These are phyloP conservation scores for Fusarium sp. DNA, from an alignment of 2,329 filamentous ascomycete species.

Conservation along the genomic window DNA sequence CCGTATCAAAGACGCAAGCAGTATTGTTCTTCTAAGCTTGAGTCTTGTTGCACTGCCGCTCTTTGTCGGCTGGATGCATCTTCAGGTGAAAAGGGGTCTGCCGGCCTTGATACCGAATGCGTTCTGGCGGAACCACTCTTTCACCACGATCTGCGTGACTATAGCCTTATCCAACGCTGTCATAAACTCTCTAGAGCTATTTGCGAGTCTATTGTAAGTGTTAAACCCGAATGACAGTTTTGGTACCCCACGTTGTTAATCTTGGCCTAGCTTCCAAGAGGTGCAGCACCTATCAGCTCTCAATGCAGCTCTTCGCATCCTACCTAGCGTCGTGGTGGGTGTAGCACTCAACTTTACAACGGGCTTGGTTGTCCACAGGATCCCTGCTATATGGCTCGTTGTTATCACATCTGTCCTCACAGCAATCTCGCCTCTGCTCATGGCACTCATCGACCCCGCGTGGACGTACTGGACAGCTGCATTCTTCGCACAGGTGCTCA, in stretches of 20 bases:
- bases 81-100: conserved; percentile 54
- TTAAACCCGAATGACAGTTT: not conserved
- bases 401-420: conserved; percentile 52
- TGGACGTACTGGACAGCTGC: conserved; percentile 61
- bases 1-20: conserved; percentile 54
- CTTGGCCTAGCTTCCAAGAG: conserved; percentile 56
- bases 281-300: conserved; percentile 56
- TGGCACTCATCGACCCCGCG: conserved; percentile 59
- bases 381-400: conserved; percentile 53
- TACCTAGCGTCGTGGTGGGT: conserved; percentile 55
- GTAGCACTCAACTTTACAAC: conserved; percentile 53
- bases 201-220: conserved; percentile 59
- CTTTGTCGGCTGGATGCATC: conserved; percentile 64
- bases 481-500: conserved; percentile 55
- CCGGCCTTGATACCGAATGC: conserved; percentile 70
- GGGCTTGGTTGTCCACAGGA: conserved; percentile 56
- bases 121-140: conserved; percentile 66
- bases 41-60: conserved; percentile 54
- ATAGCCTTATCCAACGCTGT: conserved; percentile 58
- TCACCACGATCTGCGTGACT: conserved; percentile 63
- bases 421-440: conserved; percentile 59
- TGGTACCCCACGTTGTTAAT: not conserved
- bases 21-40: conserved; percentile 57
- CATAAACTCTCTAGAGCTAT: conserved; percentile 57
- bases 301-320: conserved; percentile 55